These are phyloP conservation scores for Amniculicola lignicola DNA, from an alignment of 495 filamentous ascomycete genomes.

Conservation along the genomic window DNA sequence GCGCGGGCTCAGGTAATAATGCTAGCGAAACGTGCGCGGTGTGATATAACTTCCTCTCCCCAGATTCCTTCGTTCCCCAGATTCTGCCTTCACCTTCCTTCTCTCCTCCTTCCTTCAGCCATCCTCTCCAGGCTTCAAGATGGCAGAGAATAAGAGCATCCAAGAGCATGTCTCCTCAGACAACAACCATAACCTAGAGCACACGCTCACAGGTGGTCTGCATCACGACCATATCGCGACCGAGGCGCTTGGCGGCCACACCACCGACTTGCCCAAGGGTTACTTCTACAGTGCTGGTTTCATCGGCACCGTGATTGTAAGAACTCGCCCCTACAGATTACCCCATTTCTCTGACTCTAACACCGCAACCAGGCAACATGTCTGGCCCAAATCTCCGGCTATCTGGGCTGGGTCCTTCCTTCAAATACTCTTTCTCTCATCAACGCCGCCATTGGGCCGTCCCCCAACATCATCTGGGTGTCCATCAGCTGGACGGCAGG, in stretches of 20 bases:
- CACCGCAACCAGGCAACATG: conserved; percentile 25
- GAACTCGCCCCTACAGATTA: not conserved
- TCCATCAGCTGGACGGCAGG: conserved; percentile 24
- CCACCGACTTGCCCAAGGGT: conserved; percentile 8
- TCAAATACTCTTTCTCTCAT: conserved; percentile 36
- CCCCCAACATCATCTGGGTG: conserved; percentile 31
- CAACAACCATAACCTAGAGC: not conserved
- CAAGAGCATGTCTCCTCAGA: not conserved
- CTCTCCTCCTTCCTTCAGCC: not conserved
- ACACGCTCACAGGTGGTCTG: not conserved
- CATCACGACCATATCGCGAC: conserved; percentile 24
- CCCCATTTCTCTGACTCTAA: not conserved
- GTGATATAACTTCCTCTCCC: not conserved
- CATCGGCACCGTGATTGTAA: conserved; percentile 26
- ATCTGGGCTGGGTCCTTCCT: conserved; percentile 38
- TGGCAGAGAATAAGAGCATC: not conserved
- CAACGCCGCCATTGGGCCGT: conserved; percentile 36
- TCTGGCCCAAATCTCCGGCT: conserved; percentile 34
- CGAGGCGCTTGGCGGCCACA: conserved; percentile 24
- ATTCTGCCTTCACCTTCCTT: not conserved
- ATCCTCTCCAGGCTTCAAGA: not conserved
- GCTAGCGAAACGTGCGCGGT: no score
- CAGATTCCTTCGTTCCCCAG: not conserved
- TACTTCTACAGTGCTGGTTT: conserved; percentile 22
- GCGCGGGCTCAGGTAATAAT: no score